Evolutionary conservation across 257 asterid genomes (phyloP), one percentile per base, ranked within the genome.

Genomic region (Asclepias syriaca): DNA sequence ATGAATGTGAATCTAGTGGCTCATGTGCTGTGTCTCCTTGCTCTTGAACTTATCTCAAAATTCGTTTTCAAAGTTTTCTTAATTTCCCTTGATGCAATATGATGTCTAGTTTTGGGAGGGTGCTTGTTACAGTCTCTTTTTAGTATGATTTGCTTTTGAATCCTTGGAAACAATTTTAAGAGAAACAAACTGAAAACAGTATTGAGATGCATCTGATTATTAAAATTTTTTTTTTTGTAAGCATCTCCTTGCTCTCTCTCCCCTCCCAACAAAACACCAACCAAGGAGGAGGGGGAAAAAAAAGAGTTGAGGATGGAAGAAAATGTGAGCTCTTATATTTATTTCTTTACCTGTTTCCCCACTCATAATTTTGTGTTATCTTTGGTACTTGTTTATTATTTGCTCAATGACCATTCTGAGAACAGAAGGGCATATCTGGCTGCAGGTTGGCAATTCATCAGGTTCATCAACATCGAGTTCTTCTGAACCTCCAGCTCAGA

Each of bases 361-460:
- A 10, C 64, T 18, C 34, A 11, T 58, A 18, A 24, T 0, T 27
- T 61, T 15, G 16, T 24, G 19, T 29, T n/a, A 34, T 37, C 1
- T 64, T 37, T 16, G 27, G 43, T 43, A 21, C 70, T 19, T 5
- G 5, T 43, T 66, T 43, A 11, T 43, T 21, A 57, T 24, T 11
- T 57, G 16, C 64, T 57, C 37, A 57, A 55, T 57, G 64, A 5
- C 37, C 37, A 40, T 12, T 59, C 75, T 54, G 84, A 81, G 48
- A 34, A 72, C 72, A 13, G 77, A 75, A 82, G 81, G 40, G 7
- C 45, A 55, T 68, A 24, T 55, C 15, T 51, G n/a, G 24, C 60
- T 70, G 63, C 76, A 85, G 93, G 87, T 74, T 55, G 84, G 81
- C 21, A 85, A 80, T 57, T 73, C 86, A 74, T 46, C 57, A 71